These are phyloP conservation scores for Monilinia fructigena DNA, from an alignment of 2,329 filamentous ascomycete species.

Conservation along the genomic window DNA sequence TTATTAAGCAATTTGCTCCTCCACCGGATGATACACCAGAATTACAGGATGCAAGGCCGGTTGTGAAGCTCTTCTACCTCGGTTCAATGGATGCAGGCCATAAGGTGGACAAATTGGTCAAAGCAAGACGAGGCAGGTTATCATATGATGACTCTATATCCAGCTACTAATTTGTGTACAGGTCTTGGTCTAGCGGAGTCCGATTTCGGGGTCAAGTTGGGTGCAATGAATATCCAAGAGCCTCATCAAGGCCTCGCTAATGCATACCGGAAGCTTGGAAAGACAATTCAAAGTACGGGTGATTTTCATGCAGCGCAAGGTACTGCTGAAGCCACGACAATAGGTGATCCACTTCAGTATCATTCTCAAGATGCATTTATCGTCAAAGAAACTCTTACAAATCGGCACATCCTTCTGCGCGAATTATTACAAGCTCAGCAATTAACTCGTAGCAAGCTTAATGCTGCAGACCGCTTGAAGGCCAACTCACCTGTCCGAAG, in stretches of 20 bases:
- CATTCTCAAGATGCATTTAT: constrained; percentile 96
- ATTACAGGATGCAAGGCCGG: constrained; percentile 80
- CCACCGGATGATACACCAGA: constrained; percentile 97
- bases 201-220: constrained; percentile 88
- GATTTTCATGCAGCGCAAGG: constrained; percentile 96
- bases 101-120: constrained; percentile 93
- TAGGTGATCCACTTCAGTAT: constrained; percentile 91
- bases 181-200: constrained; percentile 88
- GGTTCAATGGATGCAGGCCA: constrained; percentile 96
- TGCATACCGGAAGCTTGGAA: constrained; percentile 92
- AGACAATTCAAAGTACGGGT: constrained; percentile 87
- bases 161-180: constrained; percentile 46
- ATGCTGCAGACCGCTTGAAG: constrained; percentile 85
- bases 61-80: constrained; percentile 94
- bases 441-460: constrained; percentile 74
- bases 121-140: constrained; percentile 76
- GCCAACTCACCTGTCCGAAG: constrained; percentile 80
- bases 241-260: constrained; percentile 82
- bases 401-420: constrained; percentile 92
- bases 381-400: constrained; percentile 96
- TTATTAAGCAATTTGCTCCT: constrained; percentile 96
- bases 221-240: constrained; percentile 84
- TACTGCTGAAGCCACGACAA: constrained; percentile 90
- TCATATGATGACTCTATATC: constrained; percentile 23
- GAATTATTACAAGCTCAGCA: constrained; percentile 92